These are phyloP conservation scores for Colletotrichum sojae DNA, from an alignment of 2,329 filamentous ascomycete genomes.

Conservation along the genomic window DNA sequence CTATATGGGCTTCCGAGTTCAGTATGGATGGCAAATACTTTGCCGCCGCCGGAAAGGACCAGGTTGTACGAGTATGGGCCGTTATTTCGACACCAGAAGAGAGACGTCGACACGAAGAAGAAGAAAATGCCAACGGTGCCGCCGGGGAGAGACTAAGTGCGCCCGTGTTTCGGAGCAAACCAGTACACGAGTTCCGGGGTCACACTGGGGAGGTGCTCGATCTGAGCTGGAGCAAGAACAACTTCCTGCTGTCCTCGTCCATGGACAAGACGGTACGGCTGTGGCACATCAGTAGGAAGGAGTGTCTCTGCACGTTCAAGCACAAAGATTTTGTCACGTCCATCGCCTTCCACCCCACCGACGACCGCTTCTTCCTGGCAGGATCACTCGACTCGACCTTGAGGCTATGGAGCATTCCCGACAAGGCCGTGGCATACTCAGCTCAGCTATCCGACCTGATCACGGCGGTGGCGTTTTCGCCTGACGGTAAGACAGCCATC, in stretches of 20 bases:
- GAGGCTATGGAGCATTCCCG: constrained; percentile 95
- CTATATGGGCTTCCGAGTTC: constrained; percentile 94
- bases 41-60: constrained; percentile 92
- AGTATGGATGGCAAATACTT: constrained; percentile 93
- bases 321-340: constrained; percentile 96
- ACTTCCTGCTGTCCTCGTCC: constrained; percentile 93
- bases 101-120: constrained; percentile 78
- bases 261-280: constrained; percentile 98
- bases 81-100: constrained; percentile 89
- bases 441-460: constrained; percentile 87
- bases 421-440: constrained; percentile 91
- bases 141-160: constrained; percentile 80
- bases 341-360: constrained; percentile 92
- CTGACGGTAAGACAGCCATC: constrained; percentile 90
- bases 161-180: constrained; percentile 88
- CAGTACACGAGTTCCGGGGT: constrained; percentile 83
- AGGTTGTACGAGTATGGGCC: constrained; percentile 87
- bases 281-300: constrained; percentile 89
- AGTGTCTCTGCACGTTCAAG: constrained; percentile 94
- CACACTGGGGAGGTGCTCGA: constrained; percentile 91
- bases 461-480: constrained; percentile 93
- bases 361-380: constrained; percentile 96
- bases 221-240: constrained; percentile 99
- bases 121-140: constrained; percentile 67
- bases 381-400: constrained; percentile 92